Evolutionary conservation across 164 flowering plant species (phyloP).

Genomic region (Dillenia suffruticosa): DNA sequence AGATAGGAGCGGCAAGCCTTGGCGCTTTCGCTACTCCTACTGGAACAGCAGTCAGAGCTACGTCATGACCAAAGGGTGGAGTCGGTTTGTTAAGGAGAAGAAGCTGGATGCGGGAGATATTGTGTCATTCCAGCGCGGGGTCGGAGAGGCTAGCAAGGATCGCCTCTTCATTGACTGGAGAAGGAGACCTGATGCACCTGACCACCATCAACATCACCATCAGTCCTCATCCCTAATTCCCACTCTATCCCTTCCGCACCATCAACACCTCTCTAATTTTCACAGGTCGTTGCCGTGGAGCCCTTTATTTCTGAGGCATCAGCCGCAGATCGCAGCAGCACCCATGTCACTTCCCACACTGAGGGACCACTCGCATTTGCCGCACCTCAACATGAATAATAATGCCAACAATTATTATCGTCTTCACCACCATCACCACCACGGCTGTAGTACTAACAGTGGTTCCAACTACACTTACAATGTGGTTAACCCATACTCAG

Average conservation of each 20-base stretch:
- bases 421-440: constrained; percentile 5
- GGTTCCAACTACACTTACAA: constrained; percentile 15
- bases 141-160: constrained; percentile 46
- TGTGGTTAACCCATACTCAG: constrained; percentile 14
- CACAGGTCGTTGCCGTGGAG: constrained; percentile 32
- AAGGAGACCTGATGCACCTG: constrained; percentile 49
- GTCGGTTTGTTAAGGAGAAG: constrained; percentile 94
- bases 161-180: constrained; percentile 80
- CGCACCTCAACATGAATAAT: constrained; percentile 9
- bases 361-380: constrained; percentile 7
- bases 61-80: constrained; percentile 99
- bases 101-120: constrained; percentile 87
- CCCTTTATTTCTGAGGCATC: constrained; percentile 15
- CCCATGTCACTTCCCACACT: constrained; percentile 1
- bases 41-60: constrained; percentile 99
- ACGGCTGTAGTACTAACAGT: constrained; percentile 1
- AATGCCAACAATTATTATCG: constrained; percentile 6
- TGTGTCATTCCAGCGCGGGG: constrained; percentile 79
- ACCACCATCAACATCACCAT: constrained; percentile 10
- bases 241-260: constrained; percentile 8
- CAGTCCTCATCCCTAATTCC: neutral
- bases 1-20: constrained; percentile 73
- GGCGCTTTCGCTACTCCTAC: constrained; percentile 92
- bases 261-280: constrained; percentile 10
- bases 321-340: constrained; percentile 5